Percentiles rank a stretch among this genome's conserved stretches.
Evolutionary conservation across 2,329 filamentous ascomycete species (phyloP).

Genomic region (Cladosporium oxysporum): DNA sequence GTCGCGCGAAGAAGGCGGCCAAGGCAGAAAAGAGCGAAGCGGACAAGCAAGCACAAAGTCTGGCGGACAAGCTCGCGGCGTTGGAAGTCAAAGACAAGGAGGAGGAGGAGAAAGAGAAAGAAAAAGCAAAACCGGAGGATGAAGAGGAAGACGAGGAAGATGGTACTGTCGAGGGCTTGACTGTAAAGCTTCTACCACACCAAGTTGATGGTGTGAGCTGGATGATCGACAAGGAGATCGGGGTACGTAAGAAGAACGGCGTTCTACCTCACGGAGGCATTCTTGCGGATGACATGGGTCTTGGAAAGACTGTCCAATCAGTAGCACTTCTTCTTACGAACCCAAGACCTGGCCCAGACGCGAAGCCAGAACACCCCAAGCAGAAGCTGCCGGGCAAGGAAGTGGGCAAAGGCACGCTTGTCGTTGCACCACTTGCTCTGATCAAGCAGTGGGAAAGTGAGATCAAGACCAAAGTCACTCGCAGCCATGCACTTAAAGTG

Average conservation of each 20-base stretch:
- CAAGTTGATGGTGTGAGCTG: conserved; percentile 92
- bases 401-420: conserved; percentile 77
- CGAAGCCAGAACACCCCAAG: conserved; percentile 56
- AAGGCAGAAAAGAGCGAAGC: conserved; percentile 32
- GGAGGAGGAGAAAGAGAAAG: conserved; percentile 32
- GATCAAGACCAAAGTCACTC: conserved; percentile 77
- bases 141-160: conserved; percentile 56
- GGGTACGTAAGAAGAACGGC: conserved; percentile 75
- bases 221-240: conserved; percentile 92
- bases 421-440: conserved; percentile 88
- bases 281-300: conserved; percentile 93
- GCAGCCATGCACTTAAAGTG: conserved; percentile 71
- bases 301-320: conserved; percentile 94
- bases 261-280: conserved; percentile 88
- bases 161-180: conserved; percentile 74
- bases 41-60: conserved; percentile 40
- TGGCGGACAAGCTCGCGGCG: conserved; percentile 48
- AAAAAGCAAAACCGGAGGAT: conserved; percentile 50
- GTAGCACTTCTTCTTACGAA: conserved; percentile 87
- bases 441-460: conserved; percentile 98
- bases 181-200: conserved; percentile 86
- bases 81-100: conserved; percentile 53
- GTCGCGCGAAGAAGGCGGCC: conserved; percentile 46
- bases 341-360: conserved; percentile 56
- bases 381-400: conserved; percentile 66